Conservation (phyloP, 2,329 filamentous ascomycete species). For the Lecanicillium sp. region DNA sequence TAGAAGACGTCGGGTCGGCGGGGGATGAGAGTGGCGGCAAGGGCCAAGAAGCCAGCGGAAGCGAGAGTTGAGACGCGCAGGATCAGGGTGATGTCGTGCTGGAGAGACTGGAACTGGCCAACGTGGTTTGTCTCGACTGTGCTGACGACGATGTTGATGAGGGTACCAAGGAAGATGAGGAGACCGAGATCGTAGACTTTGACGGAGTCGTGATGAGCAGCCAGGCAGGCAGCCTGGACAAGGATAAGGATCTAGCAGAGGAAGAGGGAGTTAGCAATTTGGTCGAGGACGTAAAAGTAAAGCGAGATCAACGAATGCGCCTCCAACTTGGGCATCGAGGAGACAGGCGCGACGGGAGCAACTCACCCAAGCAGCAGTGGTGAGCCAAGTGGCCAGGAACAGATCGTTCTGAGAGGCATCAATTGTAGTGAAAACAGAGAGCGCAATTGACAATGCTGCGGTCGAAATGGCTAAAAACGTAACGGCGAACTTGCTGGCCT, state of each 20-base stretch:
- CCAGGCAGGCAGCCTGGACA: constrained; percentile 45
- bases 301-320: neutral
- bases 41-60: constrained; percentile 37
- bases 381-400: constrained; percentile 54
- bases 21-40: constrained; percentile 51
- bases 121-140: constrained; percentile 40
- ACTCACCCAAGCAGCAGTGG: constrained; percentile 57
- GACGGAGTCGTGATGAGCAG: constrained; percentile 44
- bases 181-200: constrained; percentile 48
- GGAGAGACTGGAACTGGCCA: constrained; percentile 24
- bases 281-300: neutral
- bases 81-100: constrained; percentile 36
- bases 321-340: neutral
- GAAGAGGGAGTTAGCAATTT: neutral
- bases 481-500: constrained; percentile 48
- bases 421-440: constrained; percentile 48
- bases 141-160: constrained; percentile 38
- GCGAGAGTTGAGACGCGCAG: constrained; percentile 41
- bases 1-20: constrained; percentile 62
- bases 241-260: constrained; percentile 41
- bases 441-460: constrained; percentile 47
- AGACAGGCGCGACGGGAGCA: neutral
- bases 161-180: constrained; percentile 42
- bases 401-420: constrained; percentile 30
- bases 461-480: constrained; percentile 49